Conservation (phyloP, 805 yeast genomes). For the Myxozyma geophila region DNA sequence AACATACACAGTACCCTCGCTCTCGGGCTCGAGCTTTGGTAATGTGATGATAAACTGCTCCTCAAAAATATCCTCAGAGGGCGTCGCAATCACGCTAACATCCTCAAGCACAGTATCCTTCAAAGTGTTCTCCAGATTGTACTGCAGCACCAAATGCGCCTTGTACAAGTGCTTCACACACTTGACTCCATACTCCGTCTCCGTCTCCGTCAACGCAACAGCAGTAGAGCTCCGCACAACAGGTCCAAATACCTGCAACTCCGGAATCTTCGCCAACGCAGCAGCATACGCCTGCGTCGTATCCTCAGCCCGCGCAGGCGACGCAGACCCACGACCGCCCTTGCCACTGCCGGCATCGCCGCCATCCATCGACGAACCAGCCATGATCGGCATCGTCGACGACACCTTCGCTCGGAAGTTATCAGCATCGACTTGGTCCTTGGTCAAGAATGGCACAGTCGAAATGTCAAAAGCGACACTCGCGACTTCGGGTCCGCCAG, state of each 20-base stretch:
- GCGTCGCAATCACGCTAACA: conserved; percentile 62
- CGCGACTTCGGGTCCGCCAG: conserved; percentile 52
- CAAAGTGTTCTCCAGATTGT: conserved; percentile 81
- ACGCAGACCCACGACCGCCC: conserved; percentile 20
- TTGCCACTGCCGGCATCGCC: conserved; percentile 38
- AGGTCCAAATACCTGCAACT: conserved; percentile 72
- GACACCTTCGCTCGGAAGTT: conserved; percentile 56
- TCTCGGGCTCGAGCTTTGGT: conserved; percentile 70
- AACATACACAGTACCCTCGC: conserved; percentile 76
- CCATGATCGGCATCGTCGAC: conserved; percentile 39
- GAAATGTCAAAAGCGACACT: conserved; percentile 71
- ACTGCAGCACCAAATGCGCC: conserved; percentile 75
- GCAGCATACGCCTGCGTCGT: conserved; percentile 58
- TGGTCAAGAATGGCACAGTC: conserved; percentile 58
- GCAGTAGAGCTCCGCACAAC: conserved; percentile 70
- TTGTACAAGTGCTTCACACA: conserved; percentile 84
- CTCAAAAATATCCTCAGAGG: conserved; percentile 46
- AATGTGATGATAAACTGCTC: conserved; percentile 80
- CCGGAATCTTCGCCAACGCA: conserved; percentile 71
- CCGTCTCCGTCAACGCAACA: conserved; percentile 81
- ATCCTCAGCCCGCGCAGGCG: conserved; percentile 38
- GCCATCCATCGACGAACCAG: conserved; percentile 16
- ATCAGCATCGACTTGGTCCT: conserved; percentile 47
- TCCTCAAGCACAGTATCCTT: conserved; percentile 75
- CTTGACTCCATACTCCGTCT: conserved; percentile 88